Base-by-base conservation (phyloP, 257 asterid species). In the Nicotiana tomentosiformis region DNA sequence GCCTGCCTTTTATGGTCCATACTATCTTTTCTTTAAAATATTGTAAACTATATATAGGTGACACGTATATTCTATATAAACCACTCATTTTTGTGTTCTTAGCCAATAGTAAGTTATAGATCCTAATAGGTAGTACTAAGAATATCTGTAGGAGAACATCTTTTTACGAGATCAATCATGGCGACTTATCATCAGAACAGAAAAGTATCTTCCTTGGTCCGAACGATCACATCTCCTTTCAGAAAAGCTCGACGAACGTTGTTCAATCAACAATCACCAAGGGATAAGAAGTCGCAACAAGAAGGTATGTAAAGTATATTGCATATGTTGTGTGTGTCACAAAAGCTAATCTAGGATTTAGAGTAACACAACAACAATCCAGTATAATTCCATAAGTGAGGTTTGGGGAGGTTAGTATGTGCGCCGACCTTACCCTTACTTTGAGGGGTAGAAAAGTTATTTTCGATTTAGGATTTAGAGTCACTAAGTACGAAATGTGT, bases 231-330 rank as follows among this genome's bases (percentile, higher is more conserved):
- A 0, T 85, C 87, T 80, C 90, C 88, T 1, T 85, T 88, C 23
- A 77, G 85, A 69, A 88, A 86, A 43, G 91, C 91, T 55, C 55
- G 88, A 56, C 55, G 88, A 56, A 86, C 89, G 35, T 83, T 86
- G 79, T 81, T 88, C 87, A 83, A 84, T 84, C 87, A 85, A 56
- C 88, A 83, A 64, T 66, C 85, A 8, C 49, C 62, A 0, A 80
- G 84, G 6, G 86, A 80, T 39, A 86, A 83, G 82, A 84, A 81
- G 58, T 81, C 87, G 12, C 84, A 23, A 23, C 61, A 81, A 5
- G 86, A 86, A 84, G 87, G 88, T 86, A 83, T 0, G 29, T 65
- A 37, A 7, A 2, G 12, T 60, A 11, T 15, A 61, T 70, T 43
- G 7, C 6, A 70, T 20, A 11, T 4, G 5, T 4, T 64, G 4